Evolutionary conservation across 305 asterid species (phyloP).

Genomic region (Fraxinus dipetala): DNA sequence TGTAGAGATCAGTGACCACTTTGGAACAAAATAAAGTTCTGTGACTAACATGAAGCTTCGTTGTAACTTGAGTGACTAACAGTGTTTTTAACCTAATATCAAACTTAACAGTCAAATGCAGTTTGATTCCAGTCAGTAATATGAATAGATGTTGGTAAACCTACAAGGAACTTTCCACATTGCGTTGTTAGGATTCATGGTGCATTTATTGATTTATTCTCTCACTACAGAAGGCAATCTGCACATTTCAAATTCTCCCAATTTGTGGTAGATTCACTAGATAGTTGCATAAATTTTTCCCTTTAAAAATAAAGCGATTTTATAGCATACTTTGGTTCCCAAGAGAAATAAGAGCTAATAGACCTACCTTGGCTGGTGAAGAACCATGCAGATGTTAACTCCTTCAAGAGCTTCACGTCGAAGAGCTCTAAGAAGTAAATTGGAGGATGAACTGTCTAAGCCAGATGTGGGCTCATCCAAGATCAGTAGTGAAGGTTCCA

Average conservation of each 20-base stretch:
- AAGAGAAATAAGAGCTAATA: slow-evolving; percentile 10
- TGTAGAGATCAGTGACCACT: neutral
- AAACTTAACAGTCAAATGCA: neutral
- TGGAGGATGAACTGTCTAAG: slow-evolving; percentile 95
- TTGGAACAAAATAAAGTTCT: neutral
- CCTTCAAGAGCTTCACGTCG: slow-evolving; percentile 99
- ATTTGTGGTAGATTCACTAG: neutral
- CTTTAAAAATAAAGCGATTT: neutral
- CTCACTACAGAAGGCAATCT: neutral
- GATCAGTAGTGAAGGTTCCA: slow-evolving; percentile 97
- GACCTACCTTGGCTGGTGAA: slow-evolving; percentile 95
- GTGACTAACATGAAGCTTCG: neutral
- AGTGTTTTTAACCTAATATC: neutral
- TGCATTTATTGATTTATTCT: neutral
- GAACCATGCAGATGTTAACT: slow-evolving; percentile 95
- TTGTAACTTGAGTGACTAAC: neutral
- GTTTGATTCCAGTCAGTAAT: slow-evolving; percentile 3
- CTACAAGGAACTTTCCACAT: neutral
- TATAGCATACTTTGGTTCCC: slow-evolving; percentile 1
- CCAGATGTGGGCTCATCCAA: slow-evolving; percentile 99
- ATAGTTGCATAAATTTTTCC: neutral
- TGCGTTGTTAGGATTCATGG: neutral
- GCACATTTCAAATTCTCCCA: neutral
- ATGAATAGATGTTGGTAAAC: neutral
- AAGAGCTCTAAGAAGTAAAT: slow-evolving; percentile 92